phyloP scores from a whole-genome alignment of 1,284 basidiomycete genomes.

The Heterobasidion parviporum region DNA sequence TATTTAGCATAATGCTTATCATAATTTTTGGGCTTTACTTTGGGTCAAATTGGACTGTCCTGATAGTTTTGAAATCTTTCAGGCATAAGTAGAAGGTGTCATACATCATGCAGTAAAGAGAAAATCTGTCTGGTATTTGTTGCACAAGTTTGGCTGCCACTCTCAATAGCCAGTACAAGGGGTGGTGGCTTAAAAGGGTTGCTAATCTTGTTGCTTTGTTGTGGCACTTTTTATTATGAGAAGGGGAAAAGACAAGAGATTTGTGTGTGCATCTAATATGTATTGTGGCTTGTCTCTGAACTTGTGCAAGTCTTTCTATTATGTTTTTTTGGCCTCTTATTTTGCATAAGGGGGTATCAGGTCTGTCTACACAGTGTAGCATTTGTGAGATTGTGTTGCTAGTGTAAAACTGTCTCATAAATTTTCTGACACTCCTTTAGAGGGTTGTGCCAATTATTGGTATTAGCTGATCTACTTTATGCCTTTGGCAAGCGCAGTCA shows the following conservation, averaged over 20 bases:
- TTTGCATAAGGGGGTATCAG: neutral
- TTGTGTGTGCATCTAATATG: neutral
- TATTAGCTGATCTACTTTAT: too few relatives aligned
- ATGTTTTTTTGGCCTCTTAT: neutral
- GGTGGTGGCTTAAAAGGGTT: neutral
- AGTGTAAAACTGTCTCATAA: neutral
- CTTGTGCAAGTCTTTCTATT: neutral
- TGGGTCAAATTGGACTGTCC: neutral
- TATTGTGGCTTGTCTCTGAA: neutral
- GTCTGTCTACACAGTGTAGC: neutral
- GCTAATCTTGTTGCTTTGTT: neutral
- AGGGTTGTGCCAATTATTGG: neutral
- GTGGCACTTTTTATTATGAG: neutral
- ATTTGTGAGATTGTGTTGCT: neutral
- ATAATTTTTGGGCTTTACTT: neutral
- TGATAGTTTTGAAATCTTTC: neutral
- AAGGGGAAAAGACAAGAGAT: neutral
- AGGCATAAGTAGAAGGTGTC: neutral
- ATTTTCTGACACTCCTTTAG: neutral
- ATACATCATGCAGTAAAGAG: neutral
- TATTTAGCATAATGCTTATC: neutral
- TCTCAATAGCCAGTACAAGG: neutral
- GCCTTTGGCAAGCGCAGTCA: too few relatives aligned
- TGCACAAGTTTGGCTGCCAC: neutral
- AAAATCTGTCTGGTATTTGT: neutral